phyloP scores from a whole-genome alignment of 208 protist genomes.

The Histomonas meleagridis region DNA sequence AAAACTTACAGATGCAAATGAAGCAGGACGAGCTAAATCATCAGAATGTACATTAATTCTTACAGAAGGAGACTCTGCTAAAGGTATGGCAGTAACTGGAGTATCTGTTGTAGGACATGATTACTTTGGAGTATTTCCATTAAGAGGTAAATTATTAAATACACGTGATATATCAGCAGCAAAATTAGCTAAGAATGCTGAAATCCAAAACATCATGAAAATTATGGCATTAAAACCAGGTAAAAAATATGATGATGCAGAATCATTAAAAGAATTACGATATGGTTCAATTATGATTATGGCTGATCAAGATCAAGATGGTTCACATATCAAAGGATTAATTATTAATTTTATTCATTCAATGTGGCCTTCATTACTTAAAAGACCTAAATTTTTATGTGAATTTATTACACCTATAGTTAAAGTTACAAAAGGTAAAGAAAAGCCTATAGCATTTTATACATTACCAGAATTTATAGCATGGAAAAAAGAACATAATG shows the following conservation, averaged over 20 bases:
- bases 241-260: conserved; percentile 66
- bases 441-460: conserved; percentile 82
- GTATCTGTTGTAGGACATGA: conserved; percentile 88
- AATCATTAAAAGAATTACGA: conserved; percentile 65
- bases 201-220: conserved; percentile 83
- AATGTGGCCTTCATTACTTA: conserved; percentile 93
- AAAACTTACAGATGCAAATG: conserved; percentile 99
- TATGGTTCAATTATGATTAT: conserved; percentile 99
- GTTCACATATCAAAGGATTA: conserved; percentile 99
- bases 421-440: conserved; percentile 64
- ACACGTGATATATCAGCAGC: conserved; percentile 83
- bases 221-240: conserved; percentile 82
- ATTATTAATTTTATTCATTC: conserved; percentile 98
- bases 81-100: conserved; percentile 84
- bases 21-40: conserved; percentile 79
- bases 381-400: conserved; percentile 81
- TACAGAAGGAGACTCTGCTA: conserved; percentile 96
- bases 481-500: conserved; percentile 70
- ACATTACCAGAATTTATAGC: conserved; percentile 92
- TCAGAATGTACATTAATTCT: conserved; percentile 96
- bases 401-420: conserved; percentile 99
- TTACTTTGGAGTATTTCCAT: conserved; percentile 97
- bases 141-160: conserved; percentile 96
- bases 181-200: conserved; percentile 78
- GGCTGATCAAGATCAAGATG: conserved; percentile 98